Evolutionary conservation across 305 asterid species (phyloP), one percentile per base, ranked within the genome.

Genomic region (Fraxinus albicans): DNA sequence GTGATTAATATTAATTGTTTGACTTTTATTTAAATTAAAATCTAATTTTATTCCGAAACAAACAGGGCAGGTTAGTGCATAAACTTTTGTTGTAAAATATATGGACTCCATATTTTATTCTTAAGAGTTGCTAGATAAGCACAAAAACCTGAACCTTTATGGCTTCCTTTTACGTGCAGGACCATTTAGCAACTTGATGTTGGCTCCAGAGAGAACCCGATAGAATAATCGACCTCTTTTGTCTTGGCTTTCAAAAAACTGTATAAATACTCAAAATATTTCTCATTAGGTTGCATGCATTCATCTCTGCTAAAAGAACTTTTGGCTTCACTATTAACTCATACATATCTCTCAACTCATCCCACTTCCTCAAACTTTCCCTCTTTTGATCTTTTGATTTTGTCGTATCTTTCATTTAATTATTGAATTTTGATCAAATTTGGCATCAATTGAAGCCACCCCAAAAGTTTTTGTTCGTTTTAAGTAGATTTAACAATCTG

Each of bases 241-340:
- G 76, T 58, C 73, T 79, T 82, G 79, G 67, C 70, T 42, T 34
- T 36, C 27, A 23, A 19, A 17, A 75, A 76, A 75, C 85, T 83
- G 50, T 86, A 91, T 87, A 89, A 87, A 89, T 89, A 91, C 89
- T 76, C 88, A 75, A 80, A 58, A 72, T 81, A 42, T 70, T 60
- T 65, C 84, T 44, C 82, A 78, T 44, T 80, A 69, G 73, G 83
- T 8, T 79, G 38, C 81, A 17, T 50, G 63, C 8, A 77, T 29
- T 47, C 79, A 65, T 31, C n/a, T 25, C 34, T 40, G 40, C 38
- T 50, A 40, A 17, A 19, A 73, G 25, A 47, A 8, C 79, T 53
- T 55, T 8, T 10, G 35, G 34, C 35, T 25, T 65, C 34, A 25
- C 76, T 25, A 80, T 63, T 29, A 31, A 23, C 84, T 55, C 78